phyloP scores from a whole-genome alignment of 495 filamentous ascomycete genomes.

The Lasiosphaeria miniovina region DNA sequence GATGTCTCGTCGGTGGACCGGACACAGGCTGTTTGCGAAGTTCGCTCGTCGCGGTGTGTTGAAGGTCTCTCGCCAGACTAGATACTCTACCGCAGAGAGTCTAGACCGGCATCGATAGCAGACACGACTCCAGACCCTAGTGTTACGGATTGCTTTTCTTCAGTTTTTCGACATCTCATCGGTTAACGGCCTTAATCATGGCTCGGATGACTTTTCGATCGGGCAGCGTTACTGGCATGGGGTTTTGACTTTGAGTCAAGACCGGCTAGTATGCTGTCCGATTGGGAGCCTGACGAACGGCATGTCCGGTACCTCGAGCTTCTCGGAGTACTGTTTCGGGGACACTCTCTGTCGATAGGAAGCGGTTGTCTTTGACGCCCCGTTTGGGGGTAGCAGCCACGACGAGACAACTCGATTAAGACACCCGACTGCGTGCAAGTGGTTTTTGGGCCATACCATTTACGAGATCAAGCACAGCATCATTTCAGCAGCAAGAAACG shows the following conservation, averaged over 20 bases:
- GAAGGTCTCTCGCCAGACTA: not conserved
- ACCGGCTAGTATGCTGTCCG: slow-evolving; percentile 7
- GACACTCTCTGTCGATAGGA: slow-evolving; percentile 8
- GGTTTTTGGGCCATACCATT: slow-evolving; percentile 11
- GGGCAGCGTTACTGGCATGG: slow-evolving; percentile 7
- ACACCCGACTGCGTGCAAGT: not conserved
- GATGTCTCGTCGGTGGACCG: slow-evolving; percentile 30
- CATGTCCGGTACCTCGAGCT: slow-evolving; percentile 29
- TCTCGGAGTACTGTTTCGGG: slow-evolving; percentile 22
- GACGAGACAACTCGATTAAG: slow-evolving; percentile 10
- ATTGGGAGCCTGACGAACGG: slow-evolving; percentile 30
- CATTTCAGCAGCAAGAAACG: slow-evolving; percentile 8
- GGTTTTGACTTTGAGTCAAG: slow-evolving; percentile 3
- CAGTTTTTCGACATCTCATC: slow-evolving; percentile 35
- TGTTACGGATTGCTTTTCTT: slow-evolving; percentile 32
- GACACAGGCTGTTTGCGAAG: slow-evolving; percentile 2
- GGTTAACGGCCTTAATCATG: slow-evolving; percentile 21
- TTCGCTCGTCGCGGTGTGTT: not conserved
- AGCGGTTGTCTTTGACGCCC: slow-evolving; percentile 10
- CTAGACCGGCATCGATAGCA: slow-evolving; percentile 27
- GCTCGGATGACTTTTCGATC: slow-evolving; percentile 19
- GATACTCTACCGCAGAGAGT: slow-evolving; percentile 9
- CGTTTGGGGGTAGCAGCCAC: slow-evolving; percentile 16
- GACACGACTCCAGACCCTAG: slow-evolving; percentile 26
- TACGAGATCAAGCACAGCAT: slow-evolving; percentile 17